Evolutionary conservation across 306 rosid genomes (phyloP).

Genomic region (Pachyrhizus erosus): DNA sequence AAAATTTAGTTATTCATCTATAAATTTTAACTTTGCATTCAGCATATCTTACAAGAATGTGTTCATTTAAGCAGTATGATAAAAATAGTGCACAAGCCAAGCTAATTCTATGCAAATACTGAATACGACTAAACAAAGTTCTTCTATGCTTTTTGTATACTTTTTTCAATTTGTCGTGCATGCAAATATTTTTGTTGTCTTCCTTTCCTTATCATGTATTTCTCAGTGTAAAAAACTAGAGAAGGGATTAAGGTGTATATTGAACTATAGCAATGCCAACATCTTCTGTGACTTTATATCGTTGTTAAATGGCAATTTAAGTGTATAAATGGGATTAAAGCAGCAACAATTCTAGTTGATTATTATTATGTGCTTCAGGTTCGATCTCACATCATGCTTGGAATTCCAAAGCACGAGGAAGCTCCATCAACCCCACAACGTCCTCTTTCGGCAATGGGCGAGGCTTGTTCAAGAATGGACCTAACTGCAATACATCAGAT

Average conservation of each 20-base stretch:
- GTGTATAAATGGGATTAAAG: conserved; percentile 29
- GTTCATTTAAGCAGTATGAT: conserved; percentile 12
- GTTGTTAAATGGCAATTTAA: conserved; percentile 36
- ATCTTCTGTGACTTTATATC: conserved; percentile 18
- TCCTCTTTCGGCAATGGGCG: conserved; percentile 97
- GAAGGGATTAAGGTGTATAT: conserved; percentile 4
- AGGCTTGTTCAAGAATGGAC: conserved; percentile 98
- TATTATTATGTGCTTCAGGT: conserved; percentile 58
- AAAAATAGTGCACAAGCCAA: not conserved
- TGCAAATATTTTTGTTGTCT: conserved; percentile 13
- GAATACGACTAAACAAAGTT: conserved; percentile 14
- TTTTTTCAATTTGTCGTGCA: conserved; percentile 16
- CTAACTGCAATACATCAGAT: conserved; percentile 99
- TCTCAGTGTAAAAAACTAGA: not conserved
- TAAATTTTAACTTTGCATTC: conserved; percentile 23
- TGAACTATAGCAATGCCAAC: conserved; percentile 9
- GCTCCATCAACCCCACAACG: conserved; percentile 91
- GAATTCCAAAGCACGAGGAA: conserved; percentile 82
- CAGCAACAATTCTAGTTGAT: conserved; percentile 25
- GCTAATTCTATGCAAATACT: conserved; percentile 28
- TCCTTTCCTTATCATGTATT: not conserved
- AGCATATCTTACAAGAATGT: conserved; percentile 19
- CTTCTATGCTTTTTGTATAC: conserved; percentile 22
- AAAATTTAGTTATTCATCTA: conserved; percentile 11
- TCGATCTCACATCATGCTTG: conserved; percentile 86